Conservation (phyloP, 495 filamentous ascomycete species). For the Clavariopsis aquatica region DNA sequence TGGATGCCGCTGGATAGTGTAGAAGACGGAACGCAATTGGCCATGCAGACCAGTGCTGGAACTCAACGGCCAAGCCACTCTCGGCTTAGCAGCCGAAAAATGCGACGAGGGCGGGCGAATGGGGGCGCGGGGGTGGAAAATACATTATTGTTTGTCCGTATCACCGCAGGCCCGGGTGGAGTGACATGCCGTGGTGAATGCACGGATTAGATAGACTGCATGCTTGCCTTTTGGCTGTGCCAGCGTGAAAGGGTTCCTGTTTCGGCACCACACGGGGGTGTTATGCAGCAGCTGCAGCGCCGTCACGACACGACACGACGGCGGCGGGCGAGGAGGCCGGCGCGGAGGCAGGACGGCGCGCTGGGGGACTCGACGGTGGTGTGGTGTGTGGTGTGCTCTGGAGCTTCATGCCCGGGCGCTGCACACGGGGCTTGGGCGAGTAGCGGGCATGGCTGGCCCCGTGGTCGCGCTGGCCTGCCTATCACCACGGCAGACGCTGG, state of each 20-base stretch:
- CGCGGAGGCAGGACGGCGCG: no score
- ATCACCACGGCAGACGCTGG: conserved; percentile 16
- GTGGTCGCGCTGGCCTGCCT: conserved; percentile 12
- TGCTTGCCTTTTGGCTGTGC: background rate
- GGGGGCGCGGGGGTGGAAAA: conserved; percentile 11
- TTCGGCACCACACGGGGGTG: conserved; percentile 1
- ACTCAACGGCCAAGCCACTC: background rate
- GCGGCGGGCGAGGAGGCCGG: background rate
- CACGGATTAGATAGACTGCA: background rate
- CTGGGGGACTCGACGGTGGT: background rate
- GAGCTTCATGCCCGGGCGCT: background rate
- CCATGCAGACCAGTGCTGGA: background rate
- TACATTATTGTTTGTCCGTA: conserved; percentile 12
- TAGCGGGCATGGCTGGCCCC: background rate
- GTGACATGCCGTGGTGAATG: conserved; percentile 3
- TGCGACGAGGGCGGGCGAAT: conserved; percentile 13
- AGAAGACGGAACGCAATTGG: no score
- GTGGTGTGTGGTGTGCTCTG: background rate
- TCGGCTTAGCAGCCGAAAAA: background rate
- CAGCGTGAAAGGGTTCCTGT: background rate
- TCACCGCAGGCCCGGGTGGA: conserved; percentile 8
- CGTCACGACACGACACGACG: conserved; percentile 9
- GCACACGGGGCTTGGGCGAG: conserved; percentile 13
- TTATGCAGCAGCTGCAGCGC: conserved; percentile 17
- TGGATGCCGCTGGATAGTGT: no score